Base-by-base conservation (phyloP, 768 basidiomycete species). In the Cystobasidium tubakii region DNA sequence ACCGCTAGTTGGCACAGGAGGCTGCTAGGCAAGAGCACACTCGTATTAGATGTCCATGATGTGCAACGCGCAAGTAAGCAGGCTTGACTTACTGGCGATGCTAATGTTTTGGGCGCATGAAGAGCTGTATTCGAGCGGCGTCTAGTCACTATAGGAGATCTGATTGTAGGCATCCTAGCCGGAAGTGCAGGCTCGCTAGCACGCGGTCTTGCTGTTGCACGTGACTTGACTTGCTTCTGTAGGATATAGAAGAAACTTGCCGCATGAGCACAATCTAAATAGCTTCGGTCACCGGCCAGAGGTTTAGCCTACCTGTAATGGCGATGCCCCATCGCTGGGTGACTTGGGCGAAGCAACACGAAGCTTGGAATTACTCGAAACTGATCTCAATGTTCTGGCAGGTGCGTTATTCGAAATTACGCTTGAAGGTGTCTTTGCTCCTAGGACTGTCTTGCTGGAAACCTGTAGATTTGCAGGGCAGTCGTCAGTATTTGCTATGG, bases 111-210 rank as follows among this genome's bases (percentile, higher is more conserved):
- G 4, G 33, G 23, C 10, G 43, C 63, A 27, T 39, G 63, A 19
- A 44, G 63, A 65, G 63, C 63, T 21, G 43, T 65, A 23, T 65
- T 65, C 36, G 63, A 65, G 15, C 43, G 31, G 2, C 63, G 63
- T 27, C 63, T 12, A 15, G 63, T 65, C 12, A 65, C 25, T 6
- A 65, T 65, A 33, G 63, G 63, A 4, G 63, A 65, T 19, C 63
- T 39, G 36, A 65, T 33, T 15, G 31, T 36, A 1, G 34, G 39
- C 33, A 29, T 60, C 27, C 29, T 25, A 31, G 57, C 21, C 6
- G 57, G 6, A 19, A 65, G 9, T 4, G 31, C 25, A 25, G 63
- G 63, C 63, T 65, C 63, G 63, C 63, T 65, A 27, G 63, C 31
- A 21, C 63, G 31, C 3, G 63, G 36, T 27, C 29, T 65, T 21